These are phyloP conservation scores for Brettanomyces sp. DNA, from an alignment of 805 yeast species.

Conservation along the genomic window DNA sequence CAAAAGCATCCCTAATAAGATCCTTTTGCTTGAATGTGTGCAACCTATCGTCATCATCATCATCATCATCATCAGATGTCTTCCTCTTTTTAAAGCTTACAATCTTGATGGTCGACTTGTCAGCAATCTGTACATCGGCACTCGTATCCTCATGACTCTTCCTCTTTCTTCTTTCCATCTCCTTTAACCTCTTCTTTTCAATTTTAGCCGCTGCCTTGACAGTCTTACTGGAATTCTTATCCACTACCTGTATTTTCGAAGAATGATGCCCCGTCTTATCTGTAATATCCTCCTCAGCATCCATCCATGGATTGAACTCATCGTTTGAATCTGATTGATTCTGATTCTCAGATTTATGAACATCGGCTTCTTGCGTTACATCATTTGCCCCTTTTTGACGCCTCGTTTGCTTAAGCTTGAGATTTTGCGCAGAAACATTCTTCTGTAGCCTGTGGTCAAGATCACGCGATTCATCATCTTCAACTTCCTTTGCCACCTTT, in stretches of 20 bases:
- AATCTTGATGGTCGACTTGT: slow-evolving; percentile 45
- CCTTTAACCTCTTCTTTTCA: slow-evolving; percentile 20
- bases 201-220: slow-evolving; percentile 40
- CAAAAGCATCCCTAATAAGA: slow-evolving; percentile 84
- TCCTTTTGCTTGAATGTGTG: slow-evolving; percentile 70
- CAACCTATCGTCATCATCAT: slow-evolving; percentile 33
- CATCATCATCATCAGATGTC: slow-evolving; percentile 19
- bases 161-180: slow-evolving; percentile 24
- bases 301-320: slow-evolving; percentile 14
- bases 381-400: slow-evolving; percentile 34
- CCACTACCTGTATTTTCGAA: slow-evolving; percentile 37
- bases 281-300: slow-evolving; percentile 4
- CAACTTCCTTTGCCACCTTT: slow-evolving; percentile 33
- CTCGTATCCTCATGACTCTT: slow-evolving; percentile 24
- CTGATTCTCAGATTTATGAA: slow-evolving; percentile 17
- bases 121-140: slow-evolving; percentile 33
- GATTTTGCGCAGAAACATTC: slow-evolving; percentile 6
- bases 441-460: slow-evolving; percentile 31
- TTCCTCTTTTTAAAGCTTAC: slow-evolving; percentile 30
- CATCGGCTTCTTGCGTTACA: slow-evolving; percentile 1
- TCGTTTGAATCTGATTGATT: slow-evolving; percentile 44
- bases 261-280: slow-evolving; percentile 25
- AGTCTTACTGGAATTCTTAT: slow-evolving; percentile 38
- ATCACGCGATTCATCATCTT: slow-evolving; percentile 40
- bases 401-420: slow-evolving; percentile 12